Evolutionary conservation across 78 protist species (phyloP).

Genomic region (Dictyostelium purpureum): DNA sequence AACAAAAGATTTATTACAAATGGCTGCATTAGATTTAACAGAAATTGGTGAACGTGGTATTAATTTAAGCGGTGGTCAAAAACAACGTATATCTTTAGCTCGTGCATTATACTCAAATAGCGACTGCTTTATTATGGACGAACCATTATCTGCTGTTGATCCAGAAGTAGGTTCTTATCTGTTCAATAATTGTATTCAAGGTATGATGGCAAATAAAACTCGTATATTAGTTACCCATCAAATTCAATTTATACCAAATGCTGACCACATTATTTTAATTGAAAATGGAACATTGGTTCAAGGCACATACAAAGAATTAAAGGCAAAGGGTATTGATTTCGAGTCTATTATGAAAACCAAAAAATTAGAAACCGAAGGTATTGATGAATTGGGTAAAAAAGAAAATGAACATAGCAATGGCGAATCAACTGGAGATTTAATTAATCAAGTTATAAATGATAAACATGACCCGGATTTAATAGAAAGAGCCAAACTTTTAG

Average conservation of each 20-base stretch:
- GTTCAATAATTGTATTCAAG: slow-evolving; percentile 74
- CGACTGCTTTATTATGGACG: slow-evolving; percentile 91
- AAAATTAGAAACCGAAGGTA: background rate
- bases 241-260: slow-evolving; percentile 76
- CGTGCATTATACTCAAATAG: slow-evolving; percentile 84
- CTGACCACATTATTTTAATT: slow-evolving; percentile 84
- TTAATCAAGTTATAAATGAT: background rate
- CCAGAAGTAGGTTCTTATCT: slow-evolving; percentile 88
- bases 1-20: slow-evolving; percentile 66
- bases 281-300: slow-evolving; percentile 24
- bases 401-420: background rate
- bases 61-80: slow-evolving; percentile 98
- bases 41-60: slow-evolving; percentile 98
- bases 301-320: slow-evolving; percentile 83
- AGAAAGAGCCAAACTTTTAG: slow-evolving; percentile 26
- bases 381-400: background rate
- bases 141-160: slow-evolving; percentile 95
- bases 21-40: slow-evolving; percentile 91
- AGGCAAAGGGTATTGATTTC: slow-evolving; percentile 63
- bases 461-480: background rate
- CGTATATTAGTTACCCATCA: slow-evolving; percentile 89
- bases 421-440: background rate
- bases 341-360: slow-evolving; percentile 56
- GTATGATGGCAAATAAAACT: slow-evolving; percentile 65
- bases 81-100: slow-evolving; percentile 95